Evolutionary conservation across 805 yeast genomes (phyloP), one percentile per base, ranked within the genome.

Genomic region (Saturnispora quitensis): DNA sequence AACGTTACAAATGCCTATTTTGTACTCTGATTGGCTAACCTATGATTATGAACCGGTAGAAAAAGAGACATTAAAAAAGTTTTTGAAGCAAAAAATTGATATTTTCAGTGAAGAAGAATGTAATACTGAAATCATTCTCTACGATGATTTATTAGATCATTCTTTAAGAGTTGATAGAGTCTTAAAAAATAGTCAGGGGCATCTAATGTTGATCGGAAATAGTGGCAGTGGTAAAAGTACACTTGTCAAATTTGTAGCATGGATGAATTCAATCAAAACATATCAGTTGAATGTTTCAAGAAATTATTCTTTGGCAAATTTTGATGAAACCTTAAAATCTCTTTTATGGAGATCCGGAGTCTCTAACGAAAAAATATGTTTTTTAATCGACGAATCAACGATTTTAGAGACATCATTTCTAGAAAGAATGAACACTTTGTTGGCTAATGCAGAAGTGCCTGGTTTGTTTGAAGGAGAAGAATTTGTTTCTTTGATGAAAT

Each of bases 391-490:
- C 58, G 97, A 91, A 59, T 81, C 95, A 0, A 79, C 83, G 28
- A 78, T 89, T 48, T 58, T 82, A 42, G 90, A 87, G 34, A 73
- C 95, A 0, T 73, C 93, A 0, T 91, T 90, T 61, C 67, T 91
- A 31, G 98, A 91, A 65, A 71, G 96, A 55, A 89, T 91, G 93
- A 91, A 91, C 60, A 87, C 96, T 0, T 69, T 91, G n/a, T 73
- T 91, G 38, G 97, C 97, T 0, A 91, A 91, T 65, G 86, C 96
- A 0, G 97, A 91, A 60, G 75, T 89, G 38, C 97, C 97, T 0
- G 97, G 96, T 4, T 68, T 91, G 13, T 91, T 88, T 64, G 86
- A 79, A 51, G 89, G 82, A 0, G 95, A 87, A 9, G 90, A 86
- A 8, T 75, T 71, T 48, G 68, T 68, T 0, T 53, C 71, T 2